Evolutionary conservation across 2,329 filamentous ascomycete species (phyloP).

Genomic region (Phyllosticta citriasiana): DNA sequence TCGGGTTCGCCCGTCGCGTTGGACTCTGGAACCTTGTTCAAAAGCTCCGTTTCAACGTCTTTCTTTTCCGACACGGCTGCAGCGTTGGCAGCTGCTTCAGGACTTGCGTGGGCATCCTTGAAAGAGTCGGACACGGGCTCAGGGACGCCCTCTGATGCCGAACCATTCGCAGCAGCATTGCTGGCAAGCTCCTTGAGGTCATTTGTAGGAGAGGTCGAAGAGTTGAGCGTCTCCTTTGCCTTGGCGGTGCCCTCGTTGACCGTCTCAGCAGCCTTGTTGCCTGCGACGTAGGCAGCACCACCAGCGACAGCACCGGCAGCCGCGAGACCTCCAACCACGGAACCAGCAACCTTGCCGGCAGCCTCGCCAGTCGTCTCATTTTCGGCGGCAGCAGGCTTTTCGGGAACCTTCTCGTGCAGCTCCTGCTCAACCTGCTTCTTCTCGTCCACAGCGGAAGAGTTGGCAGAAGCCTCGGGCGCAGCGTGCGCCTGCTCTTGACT

Average conservation of each 20-base stretch:
- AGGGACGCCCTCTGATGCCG: background rate
- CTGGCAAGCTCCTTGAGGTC: constrained; percentile 2
- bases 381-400: constrained; percentile 42
- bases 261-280: constrained; percentile 26
- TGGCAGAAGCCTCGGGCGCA: constrained; percentile 58
- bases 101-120: constrained; percentile 44
- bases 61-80: constrained; percentile 66
- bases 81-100: constrained; percentile 62
- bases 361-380: constrained; percentile 37
- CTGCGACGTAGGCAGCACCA: constrained; percentile 26
- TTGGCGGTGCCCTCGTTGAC: constrained; percentile 19
- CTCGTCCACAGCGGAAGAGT: constrained; percentile 55
- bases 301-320: constrained; percentile 30
- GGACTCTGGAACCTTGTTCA: constrained; percentile 47
- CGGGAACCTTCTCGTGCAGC: constrained; percentile 56
- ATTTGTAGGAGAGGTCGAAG: constrained; percentile 2
- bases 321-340: constrained; percentile 33
- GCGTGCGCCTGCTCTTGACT: constrained; percentile 58
- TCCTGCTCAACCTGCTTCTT: constrained; percentile 64
- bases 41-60: constrained; percentile 61
- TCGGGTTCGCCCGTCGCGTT: constrained; percentile 32
- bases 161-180: background rate
- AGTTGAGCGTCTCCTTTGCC: constrained; percentile 33
- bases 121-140: constrained; percentile 30
- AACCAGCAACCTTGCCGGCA: constrained; percentile 36